A percentile compares a stretch with the other conserved stretches of the same genome.
Evolutionary conservation across 2,329 filamentous ascomycete genomes (phyloP).

Genomic region (Cercospora zeae-maydis): DNA sequence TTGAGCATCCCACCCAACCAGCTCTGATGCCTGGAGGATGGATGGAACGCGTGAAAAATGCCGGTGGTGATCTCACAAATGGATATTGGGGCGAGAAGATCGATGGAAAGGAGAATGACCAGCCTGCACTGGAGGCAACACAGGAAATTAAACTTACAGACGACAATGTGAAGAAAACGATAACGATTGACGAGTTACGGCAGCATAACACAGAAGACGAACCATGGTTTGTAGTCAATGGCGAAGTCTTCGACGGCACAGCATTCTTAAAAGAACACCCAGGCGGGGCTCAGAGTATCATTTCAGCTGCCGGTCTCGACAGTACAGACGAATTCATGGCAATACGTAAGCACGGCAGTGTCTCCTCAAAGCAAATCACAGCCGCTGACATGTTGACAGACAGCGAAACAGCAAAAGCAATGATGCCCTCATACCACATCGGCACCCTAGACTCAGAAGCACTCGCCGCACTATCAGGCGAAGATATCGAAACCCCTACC

Average conservation of each 20-base stretch:
- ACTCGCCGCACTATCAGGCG: conserved; percentile 50
- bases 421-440: conserved; percentile 85
- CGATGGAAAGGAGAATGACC: conserved; percentile 48
- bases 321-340: conserved; percentile 84
- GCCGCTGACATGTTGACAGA: conserved; percentile 51
- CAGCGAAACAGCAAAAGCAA: conserved; percentile 83
- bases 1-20: conserved; percentile 86
- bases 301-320: conserved; percentile 76
- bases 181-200: conserved; percentile 69
- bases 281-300: conserved; percentile 80
- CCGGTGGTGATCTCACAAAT: conserved; percentile 74
- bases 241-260: conserved; percentile 85
- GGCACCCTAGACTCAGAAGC: conserved; percentile 67
- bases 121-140: conserved; percentile 47
- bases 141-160: conserved; percentile 76
- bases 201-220: conserved; percentile 61
- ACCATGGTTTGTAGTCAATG: conserved; percentile 86
- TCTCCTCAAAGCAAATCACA: not conserved
- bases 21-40: conserved; percentile 74
- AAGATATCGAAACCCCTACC: conserved; percentile 38
- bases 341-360: conserved; percentile 64
- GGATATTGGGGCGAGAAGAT: conserved; percentile 78
- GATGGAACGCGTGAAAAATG: conserved; percentile 89
- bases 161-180: conserved; percentile 57
- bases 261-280: conserved; percentile 77